Evolutionary conservation across 305 asterid species (phyloP).

Genomic region (Solanum aculeatissimum): DNA sequence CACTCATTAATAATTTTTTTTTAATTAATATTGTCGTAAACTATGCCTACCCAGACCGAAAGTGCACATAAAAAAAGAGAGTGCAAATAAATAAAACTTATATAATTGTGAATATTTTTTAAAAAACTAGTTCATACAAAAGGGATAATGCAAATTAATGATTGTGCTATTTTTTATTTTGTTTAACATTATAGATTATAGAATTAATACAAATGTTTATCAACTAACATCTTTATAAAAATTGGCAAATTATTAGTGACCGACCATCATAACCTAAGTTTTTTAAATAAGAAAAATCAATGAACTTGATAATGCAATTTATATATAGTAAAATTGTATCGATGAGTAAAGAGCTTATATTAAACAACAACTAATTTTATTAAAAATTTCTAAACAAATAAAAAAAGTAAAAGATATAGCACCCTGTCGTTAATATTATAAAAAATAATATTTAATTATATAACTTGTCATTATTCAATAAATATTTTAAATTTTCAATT

Average conservation of each 20-base stretch:
- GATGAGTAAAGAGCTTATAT: no score
- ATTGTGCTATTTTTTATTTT: neutral
- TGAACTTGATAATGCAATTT: neutral
- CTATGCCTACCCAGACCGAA: neutral
- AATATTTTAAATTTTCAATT: no score
- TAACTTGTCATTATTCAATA: no score
- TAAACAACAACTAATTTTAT: no score
- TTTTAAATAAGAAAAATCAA: neutral
- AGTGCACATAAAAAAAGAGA: neutral
- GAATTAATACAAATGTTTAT: neutral
- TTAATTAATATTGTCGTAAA: neutral
- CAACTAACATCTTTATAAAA: neutral
- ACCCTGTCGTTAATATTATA: no score
- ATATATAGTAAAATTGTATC: no score
- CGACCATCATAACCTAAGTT: neutral
- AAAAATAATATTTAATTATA: no score
- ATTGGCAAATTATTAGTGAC: neutral
- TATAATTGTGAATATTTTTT: neutral
- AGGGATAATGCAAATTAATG: neutral
- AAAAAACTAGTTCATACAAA: neutral
- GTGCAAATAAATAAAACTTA: neutral
- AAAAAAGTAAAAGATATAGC: no score
- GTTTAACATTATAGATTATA: neutral
- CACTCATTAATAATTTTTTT: neutral
- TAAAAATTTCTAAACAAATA: no score